phyloP scores from a whole-genome alignment of 2,329 filamentous ascomycete genomes.

The Alternaria postmessia region DNA sequence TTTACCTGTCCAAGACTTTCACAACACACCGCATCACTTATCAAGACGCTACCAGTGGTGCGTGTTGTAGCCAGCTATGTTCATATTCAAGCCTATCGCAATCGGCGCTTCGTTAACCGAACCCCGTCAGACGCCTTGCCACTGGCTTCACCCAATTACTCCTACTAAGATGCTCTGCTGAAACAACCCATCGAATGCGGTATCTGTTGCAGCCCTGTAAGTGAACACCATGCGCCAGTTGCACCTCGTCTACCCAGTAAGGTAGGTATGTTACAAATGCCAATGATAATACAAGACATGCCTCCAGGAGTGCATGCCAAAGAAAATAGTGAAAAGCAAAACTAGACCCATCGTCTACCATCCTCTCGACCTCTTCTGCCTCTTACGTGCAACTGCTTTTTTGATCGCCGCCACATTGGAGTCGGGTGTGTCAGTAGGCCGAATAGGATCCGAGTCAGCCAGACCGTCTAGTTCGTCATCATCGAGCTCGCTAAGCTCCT shows the following conservation, averaged over 20 bases:
- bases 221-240: slow-evolving; percentile 25
- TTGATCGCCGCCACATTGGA: slow-evolving; percentile 35
- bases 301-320: slow-evolving; percentile 13
- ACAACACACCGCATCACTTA: neutral
- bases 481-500: slow-evolving; percentile 89
- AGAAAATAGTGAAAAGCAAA: slow-evolving; percentile 15
- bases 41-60: neutral
- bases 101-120: slow-evolving; percentile 16
- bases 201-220: slow-evolving; percentile 2
- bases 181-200: slow-evolving; percentile 13
- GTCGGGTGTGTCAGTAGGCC: slow-evolving; percentile 36
- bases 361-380: slow-evolving; percentile 40
- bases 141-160: slow-evolving; percentile 21
- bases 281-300: slow-evolving; percentile 29
- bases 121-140: slow-evolving; percentile 8
- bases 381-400: slow-evolving; percentile 40
- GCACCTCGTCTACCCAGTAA: slow-evolving; percentile 17
- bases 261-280: slow-evolving; percentile 31
- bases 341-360: slow-evolving; percentile 20
- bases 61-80: neutral
- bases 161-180: slow-evolving; percentile 29
- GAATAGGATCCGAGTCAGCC: slow-evolving; percentile 44
- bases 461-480: slow-evolving; percentile 83
- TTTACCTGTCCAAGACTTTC: neutral
- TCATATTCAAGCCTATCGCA: slow-evolving; percentile 10